Evolutionary conservation across 2,329 filamentous ascomycete genomes (phyloP).

Genomic region (Penicillium griseofulvum): DNA sequence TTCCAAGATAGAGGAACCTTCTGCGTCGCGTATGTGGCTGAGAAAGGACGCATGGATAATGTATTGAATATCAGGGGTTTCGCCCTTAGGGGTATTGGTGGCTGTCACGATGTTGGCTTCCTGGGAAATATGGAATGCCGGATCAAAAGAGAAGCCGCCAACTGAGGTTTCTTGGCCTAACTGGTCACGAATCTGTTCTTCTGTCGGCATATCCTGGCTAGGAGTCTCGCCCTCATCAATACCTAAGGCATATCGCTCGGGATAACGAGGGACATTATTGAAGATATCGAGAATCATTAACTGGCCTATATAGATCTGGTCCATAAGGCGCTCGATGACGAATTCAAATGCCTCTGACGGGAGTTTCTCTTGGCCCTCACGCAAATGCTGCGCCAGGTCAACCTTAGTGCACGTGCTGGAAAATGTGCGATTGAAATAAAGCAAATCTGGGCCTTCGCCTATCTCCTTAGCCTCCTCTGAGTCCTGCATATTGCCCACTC

Average conservation of each 20-base stretch:
- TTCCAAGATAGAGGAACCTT: conserved; percentile 7
- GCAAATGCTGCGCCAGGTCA: neutral
- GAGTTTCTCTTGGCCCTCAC: neutral
- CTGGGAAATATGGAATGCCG: conserved; percentile 5
- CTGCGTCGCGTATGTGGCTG: conserved; percentile 2
- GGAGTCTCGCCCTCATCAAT: conserved; percentile 13
- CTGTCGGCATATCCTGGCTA: neutral
- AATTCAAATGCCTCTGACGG: conserved; percentile 10
- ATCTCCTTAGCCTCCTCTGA: neutral
- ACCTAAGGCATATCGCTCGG: conserved; percentile 9
- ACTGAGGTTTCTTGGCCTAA: conserved; percentile 10
- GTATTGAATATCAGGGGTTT: conserved; percentile 16
- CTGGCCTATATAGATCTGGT: conserved; percentile 14
- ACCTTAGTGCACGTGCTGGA: conserved; percentile 1
- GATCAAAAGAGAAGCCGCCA: conserved; percentile 8
- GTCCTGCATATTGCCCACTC: conserved; percentile 9
- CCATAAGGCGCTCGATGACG: conserved; percentile 1
- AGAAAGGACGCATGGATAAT: conserved; percentile 16
- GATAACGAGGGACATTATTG: neutral
- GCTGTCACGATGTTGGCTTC: conserved; percentile 10
- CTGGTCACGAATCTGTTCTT: conserved; percentile 13
- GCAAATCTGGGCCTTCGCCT: conserved; percentile 10
- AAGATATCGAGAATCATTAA: conserved; percentile 5
- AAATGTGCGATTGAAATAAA: conserved; percentile 18
- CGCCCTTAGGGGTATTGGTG: conserved; percentile 10